Evolutionary conservation across 2,329 filamentous ascomycete genomes (phyloP).

Genomic region (Immersiporthe knoxdaviesiana): DNA sequence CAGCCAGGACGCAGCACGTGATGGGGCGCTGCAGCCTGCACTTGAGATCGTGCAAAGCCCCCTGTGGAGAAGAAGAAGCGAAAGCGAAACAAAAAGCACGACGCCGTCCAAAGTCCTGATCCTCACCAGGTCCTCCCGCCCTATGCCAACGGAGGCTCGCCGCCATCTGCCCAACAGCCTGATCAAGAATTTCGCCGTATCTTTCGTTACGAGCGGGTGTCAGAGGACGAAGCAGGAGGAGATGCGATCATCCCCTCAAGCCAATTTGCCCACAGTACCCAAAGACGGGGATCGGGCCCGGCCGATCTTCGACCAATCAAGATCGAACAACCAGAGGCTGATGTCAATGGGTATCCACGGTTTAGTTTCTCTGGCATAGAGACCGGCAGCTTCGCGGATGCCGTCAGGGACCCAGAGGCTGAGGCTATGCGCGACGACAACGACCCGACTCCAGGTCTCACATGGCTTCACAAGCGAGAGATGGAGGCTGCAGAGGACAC

Average conservation of each 20-base stretch:
- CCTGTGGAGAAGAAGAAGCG: slow-evolving; percentile 17
- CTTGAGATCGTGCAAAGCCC: slow-evolving; percentile 8
- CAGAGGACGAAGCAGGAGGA: background rate
- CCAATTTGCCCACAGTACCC: background rate
- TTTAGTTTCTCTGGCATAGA: background rate
- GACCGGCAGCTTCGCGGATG: slow-evolving; percentile 6
- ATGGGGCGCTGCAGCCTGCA: background rate
- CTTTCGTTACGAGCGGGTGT: background rate
- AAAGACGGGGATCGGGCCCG: background rate
- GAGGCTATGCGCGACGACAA: slow-evolving; percentile 9
- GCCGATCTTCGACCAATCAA: background rate
- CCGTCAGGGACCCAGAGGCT: background rate
- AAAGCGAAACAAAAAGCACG: background rate
- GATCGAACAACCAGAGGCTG: background rate
- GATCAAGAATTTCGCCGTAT: background rate
- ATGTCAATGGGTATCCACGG: background rate
- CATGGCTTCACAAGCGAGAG: slow-evolving; percentile 25
- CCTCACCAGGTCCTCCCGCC: background rate
- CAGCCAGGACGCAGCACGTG: background rate
- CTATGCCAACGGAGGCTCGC: slow-evolving; percentile 14
- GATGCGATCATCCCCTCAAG: background rate
- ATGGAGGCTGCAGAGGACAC: background rate
- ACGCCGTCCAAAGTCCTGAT: background rate
- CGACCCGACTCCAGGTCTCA: background rate
- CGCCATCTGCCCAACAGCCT: slow-evolving; percentile 21